Evolutionary conservation across 306 rosid genomes (phyloP).

Genomic region (Argentina anserina): DNA sequence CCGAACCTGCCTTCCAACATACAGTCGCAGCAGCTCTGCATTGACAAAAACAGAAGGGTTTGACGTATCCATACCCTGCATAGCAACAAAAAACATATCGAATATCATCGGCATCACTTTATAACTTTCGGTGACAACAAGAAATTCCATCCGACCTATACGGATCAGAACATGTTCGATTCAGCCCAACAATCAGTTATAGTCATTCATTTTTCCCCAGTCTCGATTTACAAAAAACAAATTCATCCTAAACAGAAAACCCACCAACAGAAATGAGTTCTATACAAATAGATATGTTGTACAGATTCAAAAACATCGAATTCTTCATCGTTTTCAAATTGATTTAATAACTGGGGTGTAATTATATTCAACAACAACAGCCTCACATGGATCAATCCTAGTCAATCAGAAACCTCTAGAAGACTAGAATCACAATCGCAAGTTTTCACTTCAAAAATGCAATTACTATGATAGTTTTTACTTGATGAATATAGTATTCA

Average conservation of each 20-base stretch:
- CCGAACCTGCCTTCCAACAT: slow-evolving; percentile 71
- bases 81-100: slow-evolving; percentile 27
- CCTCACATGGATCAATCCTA: background rate
- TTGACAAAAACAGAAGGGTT: slow-evolving; percentile 80
- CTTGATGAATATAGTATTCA: background rate
- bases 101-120: no score
- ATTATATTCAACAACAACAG: background rate
- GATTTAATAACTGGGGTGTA: no score
- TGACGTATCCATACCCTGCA: slow-evolving; percentile 73
- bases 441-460: background rate
- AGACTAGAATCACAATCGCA: background rate
- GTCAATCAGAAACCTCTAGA: background rate
- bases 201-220: no score
- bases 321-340: no score
- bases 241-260: background rate
- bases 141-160: background rate
- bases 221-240: background rate
- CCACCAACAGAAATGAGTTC: no score
- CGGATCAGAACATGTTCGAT: background rate
- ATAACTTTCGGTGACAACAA: no score
- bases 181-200: background rate
- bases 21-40: slow-evolving; percentile 52
- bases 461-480: background rate
- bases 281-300: no score
- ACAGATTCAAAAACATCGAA: no score